Conservation (phyloP, 805 yeast genomes). For the Scheffersomyces amazonensis region DNA sequence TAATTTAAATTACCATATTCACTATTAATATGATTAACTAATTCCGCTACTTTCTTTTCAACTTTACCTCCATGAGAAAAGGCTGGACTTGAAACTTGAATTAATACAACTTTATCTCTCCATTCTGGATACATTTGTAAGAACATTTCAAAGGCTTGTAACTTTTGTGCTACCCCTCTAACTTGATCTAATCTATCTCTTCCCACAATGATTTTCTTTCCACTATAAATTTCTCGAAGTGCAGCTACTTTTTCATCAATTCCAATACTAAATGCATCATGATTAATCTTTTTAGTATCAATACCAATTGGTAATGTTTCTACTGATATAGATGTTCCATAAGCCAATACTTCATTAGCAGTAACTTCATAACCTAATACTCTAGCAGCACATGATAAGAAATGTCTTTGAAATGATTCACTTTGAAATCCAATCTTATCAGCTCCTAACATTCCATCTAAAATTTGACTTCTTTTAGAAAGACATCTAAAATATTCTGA, state of each 20-base stretch:
- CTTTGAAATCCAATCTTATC: constrained; percentile 85
- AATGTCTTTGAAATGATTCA: constrained; percentile 83
- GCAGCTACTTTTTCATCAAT: constrained; percentile 65
- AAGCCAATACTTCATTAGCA: constrained; percentile 56
- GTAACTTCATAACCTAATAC: constrained; percentile 78
- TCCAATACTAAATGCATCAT: constrained; percentile 50
- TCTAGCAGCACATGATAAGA: constrained; percentile 85
- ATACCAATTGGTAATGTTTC: constrained; percentile 87
- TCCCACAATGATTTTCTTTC: constrained; percentile 81
- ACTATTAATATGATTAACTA: constrained; percentile 79
- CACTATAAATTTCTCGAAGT: constrained; percentile 59
- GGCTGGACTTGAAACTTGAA: constrained; percentile 89
- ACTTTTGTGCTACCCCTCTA: constrained; percentile 89
- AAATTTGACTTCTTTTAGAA: constrained; percentile 73
- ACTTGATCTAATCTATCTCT: constrained; percentile 91
- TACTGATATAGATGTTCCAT: constrained; percentile 74
- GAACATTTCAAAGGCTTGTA: constrained; percentile 87
- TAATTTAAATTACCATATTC: constrained; percentile 78
- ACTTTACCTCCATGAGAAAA: constrained; percentile 57
- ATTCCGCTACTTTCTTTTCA: constrained; percentile 79
- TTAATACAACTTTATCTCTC: constrained; percentile 80
- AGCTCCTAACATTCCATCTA: constrained; percentile 91
- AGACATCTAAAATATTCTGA: constrained; percentile 90
- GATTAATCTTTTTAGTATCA: constrained; percentile 66
- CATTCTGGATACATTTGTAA: constrained; percentile 90